These are phyloP conservation scores for Sergeia podlipaevii DNA, from an alignment of 208 protist species.

Conservation along the genomic window DNA sequence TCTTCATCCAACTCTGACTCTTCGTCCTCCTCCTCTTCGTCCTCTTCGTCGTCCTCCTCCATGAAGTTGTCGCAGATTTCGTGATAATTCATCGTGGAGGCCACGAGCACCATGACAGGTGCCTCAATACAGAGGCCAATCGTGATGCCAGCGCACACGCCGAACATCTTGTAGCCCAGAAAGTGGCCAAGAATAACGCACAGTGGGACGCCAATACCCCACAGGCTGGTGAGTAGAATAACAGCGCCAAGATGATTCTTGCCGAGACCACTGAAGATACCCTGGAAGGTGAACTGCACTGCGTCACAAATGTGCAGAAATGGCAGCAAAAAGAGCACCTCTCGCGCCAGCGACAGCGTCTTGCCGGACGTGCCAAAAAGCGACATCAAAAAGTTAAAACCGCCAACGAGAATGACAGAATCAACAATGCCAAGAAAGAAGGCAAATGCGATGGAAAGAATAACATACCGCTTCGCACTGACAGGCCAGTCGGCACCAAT, in stretches of 20 bases:
- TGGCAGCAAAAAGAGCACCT: constrained; percentile 54
- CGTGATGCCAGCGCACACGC: constrained; percentile 73
- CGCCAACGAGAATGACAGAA: constrained; percentile 40
- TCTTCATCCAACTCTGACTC: constrained; percentile 46
- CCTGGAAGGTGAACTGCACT: constrained; percentile 83
- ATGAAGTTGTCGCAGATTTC: constrained; percentile 61
- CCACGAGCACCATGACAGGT: constrained; percentile 60
- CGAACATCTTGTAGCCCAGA: constrained; percentile 52
- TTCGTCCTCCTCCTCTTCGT: constrained; percentile 35
- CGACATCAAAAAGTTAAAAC: constrained; percentile 64
- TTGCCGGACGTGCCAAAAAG: constrained; percentile 59
- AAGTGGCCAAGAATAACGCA: constrained; percentile 56
- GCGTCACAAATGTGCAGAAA: constrained; percentile 73
- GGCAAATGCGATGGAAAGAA: constrained; percentile 30
- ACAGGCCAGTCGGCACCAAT: constrained; percentile 56
- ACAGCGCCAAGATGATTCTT: constrained; percentile 76
- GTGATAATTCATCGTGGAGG: constrained; percentile 56
- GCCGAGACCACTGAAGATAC: constrained; percentile 80
- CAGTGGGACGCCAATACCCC: constrained; percentile 68
- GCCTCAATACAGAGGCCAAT: constrained; percentile 80
- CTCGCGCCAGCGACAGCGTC: constrained; percentile 45
- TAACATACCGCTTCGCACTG: constrained; percentile 59
- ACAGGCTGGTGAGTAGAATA: constrained; percentile 69
- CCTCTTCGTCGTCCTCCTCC: constrained; percentile 32
- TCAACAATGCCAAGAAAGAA: constrained; percentile 44